Conservation (phyloP, 2,329 filamentous ascomycete genomes). For the Curvularia verruculosa region DNA sequence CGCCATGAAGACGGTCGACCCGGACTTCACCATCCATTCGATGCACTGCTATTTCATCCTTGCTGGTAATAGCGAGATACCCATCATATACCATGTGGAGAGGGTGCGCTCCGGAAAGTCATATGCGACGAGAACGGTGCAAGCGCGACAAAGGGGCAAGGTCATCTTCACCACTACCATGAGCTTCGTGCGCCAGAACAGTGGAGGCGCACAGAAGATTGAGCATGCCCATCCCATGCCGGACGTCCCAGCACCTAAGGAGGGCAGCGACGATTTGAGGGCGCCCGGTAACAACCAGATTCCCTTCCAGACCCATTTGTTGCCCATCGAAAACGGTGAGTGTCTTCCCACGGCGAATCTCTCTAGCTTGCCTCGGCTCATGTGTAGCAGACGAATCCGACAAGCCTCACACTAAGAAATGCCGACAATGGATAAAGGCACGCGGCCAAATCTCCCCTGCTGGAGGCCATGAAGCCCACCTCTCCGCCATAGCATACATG, state of each 20-base stretch:
- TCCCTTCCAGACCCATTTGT: slow-evolving; percentile 64
- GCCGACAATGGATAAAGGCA: slow-evolving; percentile 73
- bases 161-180: slow-evolving; percentile 96
- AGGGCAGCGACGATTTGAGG: slow-evolving; percentile 46
- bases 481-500: slow-evolving; percentile 90
- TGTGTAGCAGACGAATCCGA: slow-evolving; percentile 49
- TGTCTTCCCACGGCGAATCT: neutral
- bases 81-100: slow-evolving; percentile 94
- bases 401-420: slow-evolving; percentile 69
- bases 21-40: slow-evolving; percentile 83
- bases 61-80: slow-evolving; percentile 81
- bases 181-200: slow-evolving; percentile 77
- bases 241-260: slow-evolving; percentile 53
- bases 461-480: slow-evolving; percentile 79
- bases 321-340: slow-evolving; percentile 62
- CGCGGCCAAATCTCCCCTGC: slow-evolving; percentile 73
- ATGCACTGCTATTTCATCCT: slow-evolving; percentile 99
- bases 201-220: slow-evolving; percentile 62
- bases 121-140: slow-evolving; percentile 93
- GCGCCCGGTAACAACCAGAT: slow-evolving; percentile 43
- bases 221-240: slow-evolving; percentile 67
- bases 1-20: slow-evolving; percentile 83
- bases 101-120: slow-evolving; percentile 87
- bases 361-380: slow-evolving; percentile 18
- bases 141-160: slow-evolving; percentile 84